A percentile compares a stretch with the other conserved stretches of the same genome.
These are phyloP conservation scores for Curvularia sp. DNA, from an alignment of 2,329 filamentous ascomycete genomes.

Conservation along the genomic window DNA sequence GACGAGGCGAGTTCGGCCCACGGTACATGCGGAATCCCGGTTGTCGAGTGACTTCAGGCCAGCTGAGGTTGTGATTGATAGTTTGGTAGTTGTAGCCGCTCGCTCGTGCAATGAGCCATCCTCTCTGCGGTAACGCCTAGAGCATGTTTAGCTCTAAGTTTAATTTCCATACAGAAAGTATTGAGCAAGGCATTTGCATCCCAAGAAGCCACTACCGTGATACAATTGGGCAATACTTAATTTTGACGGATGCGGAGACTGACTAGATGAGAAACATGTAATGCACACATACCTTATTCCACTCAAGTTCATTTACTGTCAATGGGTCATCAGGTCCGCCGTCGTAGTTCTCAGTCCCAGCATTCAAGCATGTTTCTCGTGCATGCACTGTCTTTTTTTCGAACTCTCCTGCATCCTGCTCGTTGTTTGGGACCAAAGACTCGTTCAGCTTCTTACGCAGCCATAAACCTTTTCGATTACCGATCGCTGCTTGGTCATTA, in stretches of 20 bases:
- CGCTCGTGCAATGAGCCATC: slow-evolving; percentile 25
- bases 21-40: slow-evolving; percentile 26
- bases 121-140: slow-evolving; percentile 24
- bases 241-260: not conserved
- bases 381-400: not conserved
- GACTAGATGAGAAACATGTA: not conserved
- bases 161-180: not conserved
- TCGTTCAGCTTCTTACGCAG: slow-evolving; percentile 35
- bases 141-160: slow-evolving; percentile 15
- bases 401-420: no score
- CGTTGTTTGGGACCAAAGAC: slow-evolving; percentile 12
- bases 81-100: slow-evolving; percentile 13
- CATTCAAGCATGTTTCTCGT: slow-evolving; percentile 17
- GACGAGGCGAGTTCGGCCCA: slow-evolving; percentile 19
- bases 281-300: slow-evolving; percentile 39
- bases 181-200: not conserved
- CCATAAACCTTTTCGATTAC: slow-evolving; percentile 40
- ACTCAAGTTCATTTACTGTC: slow-evolving; percentile 26
- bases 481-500: slow-evolving; percentile 22
- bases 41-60: slow-evolving; percentile 24
- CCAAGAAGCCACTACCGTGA: not conserved
- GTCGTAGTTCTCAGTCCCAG: slow-evolving; percentile 28
- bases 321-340: slow-evolving; percentile 30
- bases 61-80: slow-evolving; percentile 28
- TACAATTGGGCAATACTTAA: not conserved